Percentiles rank a stretch among this genome's conserved stretches.
Evolutionary conservation across 257 asterid species (phyloP).

Genomic region (Hygrophila difformis): DNA sequence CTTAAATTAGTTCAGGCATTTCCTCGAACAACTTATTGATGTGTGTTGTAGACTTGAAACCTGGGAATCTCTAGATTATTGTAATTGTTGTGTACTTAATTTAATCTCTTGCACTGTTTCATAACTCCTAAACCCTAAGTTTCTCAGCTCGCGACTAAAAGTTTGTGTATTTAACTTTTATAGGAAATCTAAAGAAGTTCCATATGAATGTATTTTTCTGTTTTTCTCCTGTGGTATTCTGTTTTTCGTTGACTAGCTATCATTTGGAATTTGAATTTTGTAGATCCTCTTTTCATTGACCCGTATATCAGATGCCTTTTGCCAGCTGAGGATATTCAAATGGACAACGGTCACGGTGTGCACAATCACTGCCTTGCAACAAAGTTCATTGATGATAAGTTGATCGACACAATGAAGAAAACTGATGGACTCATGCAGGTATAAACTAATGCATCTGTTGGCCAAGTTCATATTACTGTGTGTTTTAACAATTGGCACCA

Average conservation of each 20-base stretch:
- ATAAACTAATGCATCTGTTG: conserved; percentile 2
- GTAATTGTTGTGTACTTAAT: neutral
- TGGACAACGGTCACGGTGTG: conserved; percentile 25
- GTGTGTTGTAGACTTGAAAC: no score
- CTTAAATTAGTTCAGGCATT: conserved; percentile 15
- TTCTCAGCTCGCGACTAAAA: no score
- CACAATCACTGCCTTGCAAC: conserved; percentile 67
- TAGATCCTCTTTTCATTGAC: conserved; percentile 70
- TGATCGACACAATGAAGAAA: conserved; percentile 31
- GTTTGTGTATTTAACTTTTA: no score
- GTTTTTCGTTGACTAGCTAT: no score
- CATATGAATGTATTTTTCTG: no score
- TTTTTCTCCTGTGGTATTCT: no score
- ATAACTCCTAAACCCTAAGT: no score
- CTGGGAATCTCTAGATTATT: no score
- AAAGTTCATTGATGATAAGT: conserved; percentile 64
- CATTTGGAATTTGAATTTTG: conserved; percentile 9
- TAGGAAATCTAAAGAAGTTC: no score
- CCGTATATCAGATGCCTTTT: conserved; percentile 73
- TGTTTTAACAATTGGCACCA: neutral
- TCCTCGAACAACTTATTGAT: conserved; percentile 18
- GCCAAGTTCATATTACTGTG: neutral
- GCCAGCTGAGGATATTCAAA: conserved; percentile 22
- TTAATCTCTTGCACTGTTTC: no score
- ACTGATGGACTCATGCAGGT: conserved; percentile 72